Conservation (phyloP, 2,329 filamentous ascomycete species). For the Sporothrix luriei region DNA sequence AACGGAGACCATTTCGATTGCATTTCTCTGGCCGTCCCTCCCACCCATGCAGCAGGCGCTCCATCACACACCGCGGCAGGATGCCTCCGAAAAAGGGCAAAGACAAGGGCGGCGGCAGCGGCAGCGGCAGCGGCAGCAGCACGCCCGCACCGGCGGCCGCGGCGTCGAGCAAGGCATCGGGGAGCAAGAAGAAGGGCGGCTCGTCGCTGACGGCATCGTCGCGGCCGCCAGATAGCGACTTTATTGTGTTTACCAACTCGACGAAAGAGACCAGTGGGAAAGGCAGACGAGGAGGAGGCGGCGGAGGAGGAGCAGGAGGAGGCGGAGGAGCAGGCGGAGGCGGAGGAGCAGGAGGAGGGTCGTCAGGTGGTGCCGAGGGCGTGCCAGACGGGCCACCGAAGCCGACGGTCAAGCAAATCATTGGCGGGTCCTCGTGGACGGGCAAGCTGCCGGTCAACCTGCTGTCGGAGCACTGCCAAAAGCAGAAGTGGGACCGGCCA, state of each 20-base stretch:
- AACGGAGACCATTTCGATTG: not conserved
- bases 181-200: slow-evolving; percentile 33
- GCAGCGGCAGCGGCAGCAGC: slow-evolving; percentile 28
- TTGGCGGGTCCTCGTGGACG: slow-evolving; percentile 95
- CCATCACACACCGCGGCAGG: slow-evolving; percentile 25
- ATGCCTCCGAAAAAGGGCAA: slow-evolving; percentile 35
- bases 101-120: slow-evolving; percentile 23
- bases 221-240: slow-evolving; percentile 52
- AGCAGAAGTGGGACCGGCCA: slow-evolving; percentile 91
- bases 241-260: slow-evolving; percentile 61
- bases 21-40: too few relatives aligned
- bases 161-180: slow-evolving; percentile 10
- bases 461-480: slow-evolving; percentile 91
- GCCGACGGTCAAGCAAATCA: slow-evolving; percentile 74
- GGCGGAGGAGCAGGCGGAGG: not conserved
- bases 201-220: slow-evolving; percentile 35
- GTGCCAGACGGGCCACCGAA: slow-evolving; percentile 52
- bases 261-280: slow-evolving; percentile 54
- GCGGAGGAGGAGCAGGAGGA: slow-evolving; percentile 2
- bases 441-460: slow-evolving; percentile 94
- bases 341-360: slow-evolving; percentile 6
- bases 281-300: slow-evolving; percentile 40
- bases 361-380: slow-evolving; percentile 38
- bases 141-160: slow-evolving; percentile 26
- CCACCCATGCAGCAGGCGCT: slow-evolving; percentile 12